Base-by-base conservation (phyloP, 768 basidiomycete genomes). In the Xanthoconium purpureum region DNA sequence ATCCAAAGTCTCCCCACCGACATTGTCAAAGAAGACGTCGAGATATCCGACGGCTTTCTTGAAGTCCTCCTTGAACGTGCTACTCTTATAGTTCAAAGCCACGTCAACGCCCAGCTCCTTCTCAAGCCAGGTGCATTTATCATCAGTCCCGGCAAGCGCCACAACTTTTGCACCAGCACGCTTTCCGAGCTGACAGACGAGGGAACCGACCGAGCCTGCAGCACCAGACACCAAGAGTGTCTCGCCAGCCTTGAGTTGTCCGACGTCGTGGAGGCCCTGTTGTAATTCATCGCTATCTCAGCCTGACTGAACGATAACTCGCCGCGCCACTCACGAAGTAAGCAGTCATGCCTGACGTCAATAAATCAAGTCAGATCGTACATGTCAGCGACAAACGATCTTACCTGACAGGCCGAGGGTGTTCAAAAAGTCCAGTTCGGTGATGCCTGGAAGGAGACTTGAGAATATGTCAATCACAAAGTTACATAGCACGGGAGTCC, bases 1-100 rank as follows among this genome's bases (percentile, higher is more conserved):
- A 68, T 96, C 88, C 53, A 98, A 76, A 38, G 93, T 89, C 32
- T 91, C 88, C 69, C 84, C 85, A 28, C 84, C 86, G 50, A 91
- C 89, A 57, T 91, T 91, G 68, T 93, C 91, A 63, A 94, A 94
- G 70, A 77, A 92, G 1, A 89, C 88, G 61, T 95, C 90, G n/a
- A 93, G 61, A 62, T 85, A 89, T 3, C 89, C 89, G 45, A 89
- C 80, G 14, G 72, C 61, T 40, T 79, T 73, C 72, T 85, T 90
- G 72, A 96, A 85, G 45, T 94, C 85, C 17, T 81, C 69, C 52
- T 71, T 73, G 75, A 94, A 96, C 15, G 78, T 82, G 29, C 78
- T 71, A 65, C 82, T 83, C 74, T 95, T 98, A 76, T 98, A 98
- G 69, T 97, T 90, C 66, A 97, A 74, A 3, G 87, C 90, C 51